Evolutionary conservation across 116 monocot genomes (phyloP), one percentile per base, ranked within the genome.

Genomic region (Zostera marina): DNA sequence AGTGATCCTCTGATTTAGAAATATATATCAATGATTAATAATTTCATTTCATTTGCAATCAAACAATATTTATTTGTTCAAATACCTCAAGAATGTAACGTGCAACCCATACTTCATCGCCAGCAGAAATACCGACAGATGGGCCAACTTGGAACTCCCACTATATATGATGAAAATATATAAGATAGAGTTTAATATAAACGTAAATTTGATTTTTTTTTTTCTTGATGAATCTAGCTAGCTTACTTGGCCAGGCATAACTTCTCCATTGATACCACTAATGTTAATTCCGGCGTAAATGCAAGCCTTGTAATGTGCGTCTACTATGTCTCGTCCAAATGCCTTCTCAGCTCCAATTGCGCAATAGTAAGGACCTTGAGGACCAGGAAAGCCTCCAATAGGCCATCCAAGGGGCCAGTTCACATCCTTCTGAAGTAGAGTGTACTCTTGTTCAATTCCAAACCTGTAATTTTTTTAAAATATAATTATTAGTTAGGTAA

Each of bases 81-180:
- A 42, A 32, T 54, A 81, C 87, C 87, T 87, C 87, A 11, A 87
- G 79, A 39, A 87, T 70, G 49, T 81, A 87, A 0, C 87, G 87
- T 13, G 87, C 87, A 4, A 79, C 25, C 87, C 87, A 87, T 11
- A 87, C 11, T n/a, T 87, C 54, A 63, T 86, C 82, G 16, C 82
- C 79, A 8, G 87, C 60, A 54, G 76, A 65, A 15, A 87, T 87
- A 15, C 82, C 87, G 58, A 79, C 68, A 20, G 61, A 58, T 42
- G 87, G 87, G 3, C 87, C 87, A 8, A 87, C 81, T 81, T 87
- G 87, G 53, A 87, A 87, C 53, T 87, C 87, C 87, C 87, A 87
- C 87, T 87, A 54, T 32, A 12, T 4, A 47, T 47, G 46, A 47
- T 47, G 5, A 47, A 12, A 15, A 14, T 45, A 14, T 12, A 47